phyloP scores from a whole-genome alignment of 345 rosid genomes.

The Adansonia digitata region DNA sequence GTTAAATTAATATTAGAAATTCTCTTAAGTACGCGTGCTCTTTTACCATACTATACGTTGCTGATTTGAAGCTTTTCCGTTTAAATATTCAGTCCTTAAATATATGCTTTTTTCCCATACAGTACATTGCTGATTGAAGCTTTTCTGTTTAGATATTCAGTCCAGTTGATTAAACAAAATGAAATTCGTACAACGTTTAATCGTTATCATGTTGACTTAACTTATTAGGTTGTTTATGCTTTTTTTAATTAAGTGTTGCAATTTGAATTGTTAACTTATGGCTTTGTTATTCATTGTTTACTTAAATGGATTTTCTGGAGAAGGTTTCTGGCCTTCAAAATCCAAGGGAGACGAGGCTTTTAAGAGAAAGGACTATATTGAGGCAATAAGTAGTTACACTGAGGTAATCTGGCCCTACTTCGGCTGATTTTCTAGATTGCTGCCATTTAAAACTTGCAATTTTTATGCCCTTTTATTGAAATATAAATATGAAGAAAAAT shows the following conservation, averaged over 20 bases:
- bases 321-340: not conserved
- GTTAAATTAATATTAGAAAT: not conserved
- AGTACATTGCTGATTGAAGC: no score
- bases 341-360: constrained; percentile 3
- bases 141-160: not conserved
- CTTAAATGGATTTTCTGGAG: no score
- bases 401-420: not conserved
- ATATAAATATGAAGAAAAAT: no score
- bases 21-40: not conserved
- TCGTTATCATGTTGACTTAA: not conserved
- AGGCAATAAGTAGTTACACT: constrained; percentile 5
- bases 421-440: not conserved
- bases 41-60: no score
- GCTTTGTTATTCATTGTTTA: no score
- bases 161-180: not conserved
- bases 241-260: not conserved
- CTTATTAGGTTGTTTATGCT: not conserved
- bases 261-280: not conserved
- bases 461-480: no score
- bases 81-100: no score
- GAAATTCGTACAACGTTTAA: no score
- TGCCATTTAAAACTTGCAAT: no score
- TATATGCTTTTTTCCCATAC: not conserved
- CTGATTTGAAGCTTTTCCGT: no score
- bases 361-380: constrained; percentile 1